A percentile compares a stretch with the other conserved stretches of the same genome.
Evolutionary conservation across 192 early-diverging fungal genomes (phyloP).

Genomic region (Backusella mclennaniae): DNA sequence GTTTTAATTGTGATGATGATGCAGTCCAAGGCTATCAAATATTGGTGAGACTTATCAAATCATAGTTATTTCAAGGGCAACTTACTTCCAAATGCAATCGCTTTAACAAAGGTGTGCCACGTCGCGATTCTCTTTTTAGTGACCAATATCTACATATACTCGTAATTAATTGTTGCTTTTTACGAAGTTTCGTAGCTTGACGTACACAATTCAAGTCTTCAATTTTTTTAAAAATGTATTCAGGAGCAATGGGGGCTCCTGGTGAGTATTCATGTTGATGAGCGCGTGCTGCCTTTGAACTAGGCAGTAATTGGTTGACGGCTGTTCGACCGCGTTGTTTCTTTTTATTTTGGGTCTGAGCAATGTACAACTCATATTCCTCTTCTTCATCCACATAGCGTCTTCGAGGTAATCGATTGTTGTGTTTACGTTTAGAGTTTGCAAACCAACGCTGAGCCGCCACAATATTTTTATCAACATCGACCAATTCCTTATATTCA

Average conservation of each 20-base stretch:
- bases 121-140: constrained; percentile 83
- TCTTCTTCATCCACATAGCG: constrained; percentile 36
- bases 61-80: background rate
- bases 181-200: constrained; percentile 27
- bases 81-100: constrained; percentile 89
- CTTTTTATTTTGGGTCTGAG: constrained; percentile 15
- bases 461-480: constrained; percentile 37
- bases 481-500: constrained; percentile 49
- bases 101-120: constrained; percentile 93
- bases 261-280: constrained; percentile 63
- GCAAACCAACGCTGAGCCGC: constrained; percentile 34
- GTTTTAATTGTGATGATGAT: constrained; percentile 56
- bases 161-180: constrained; percentile 58
- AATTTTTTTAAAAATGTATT: constrained; percentile 52
- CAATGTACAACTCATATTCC: background rate
- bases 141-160: constrained; percentile 91
- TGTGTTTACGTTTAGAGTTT: background rate
- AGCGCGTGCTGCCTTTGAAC: constrained; percentile 54
- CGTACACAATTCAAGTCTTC: constrained; percentile 32
- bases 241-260: constrained; percentile 62
- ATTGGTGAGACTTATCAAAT: background rate
- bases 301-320: constrained; percentile 27
- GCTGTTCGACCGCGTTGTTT: background rate
- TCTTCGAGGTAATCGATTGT: constrained; percentile 22
- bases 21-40: constrained; percentile 83